Evolutionary conservation across 2,329 filamentous ascomycete species (phyloP).

Genomic region (Sarocladiaceae sp.): DNA sequence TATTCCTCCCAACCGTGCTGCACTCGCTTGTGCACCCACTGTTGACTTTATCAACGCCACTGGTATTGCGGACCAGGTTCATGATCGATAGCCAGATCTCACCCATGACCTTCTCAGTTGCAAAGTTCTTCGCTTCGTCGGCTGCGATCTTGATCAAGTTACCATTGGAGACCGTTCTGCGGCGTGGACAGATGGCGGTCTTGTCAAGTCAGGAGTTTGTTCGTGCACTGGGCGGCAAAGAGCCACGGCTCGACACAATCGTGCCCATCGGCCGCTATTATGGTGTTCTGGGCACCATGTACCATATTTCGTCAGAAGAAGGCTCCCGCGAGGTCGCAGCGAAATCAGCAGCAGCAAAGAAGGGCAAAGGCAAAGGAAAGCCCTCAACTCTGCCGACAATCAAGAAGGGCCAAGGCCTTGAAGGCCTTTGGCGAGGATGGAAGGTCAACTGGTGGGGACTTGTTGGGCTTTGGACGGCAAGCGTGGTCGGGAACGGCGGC

Average conservation of each 20-base stretch:
- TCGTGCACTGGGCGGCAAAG: slow-evolving; percentile 40
- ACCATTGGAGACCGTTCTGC: slow-evolving; percentile 85
- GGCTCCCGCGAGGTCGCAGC: slow-evolving; percentile 52
- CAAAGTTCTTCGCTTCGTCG: slow-evolving; percentile 76
- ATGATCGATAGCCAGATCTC: slow-evolving; percentile 77
- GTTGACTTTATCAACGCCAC: slow-evolving; percentile 75
- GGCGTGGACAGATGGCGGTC: slow-evolving; percentile 79
- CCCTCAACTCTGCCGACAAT: slow-evolving; percentile 27
- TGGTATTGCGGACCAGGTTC: slow-evolving; percentile 81
- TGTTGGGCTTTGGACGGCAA: slow-evolving; percentile 69
- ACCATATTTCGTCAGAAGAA: slow-evolving; percentile 79
- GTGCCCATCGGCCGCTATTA: slow-evolving; percentile 76
- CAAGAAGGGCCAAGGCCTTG: slow-evolving; percentile 61
- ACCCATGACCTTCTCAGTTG: slow-evolving; percentile 75
- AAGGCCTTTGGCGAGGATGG: slow-evolving; percentile 70
- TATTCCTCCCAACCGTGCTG: slow-evolving; percentile 80
- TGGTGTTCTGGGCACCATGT: slow-evolving; percentile 90
- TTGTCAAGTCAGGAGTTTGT: slow-evolving; percentile 52
- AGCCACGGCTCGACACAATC: slow-evolving; percentile 61
- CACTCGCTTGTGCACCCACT: slow-evolving; percentile 82
- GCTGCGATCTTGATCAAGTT: slow-evolving; percentile 81
- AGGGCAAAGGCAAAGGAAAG: slow-evolving; percentile 27
- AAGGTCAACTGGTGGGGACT: slow-evolving; percentile 75
- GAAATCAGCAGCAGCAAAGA: slow-evolving; percentile 25
- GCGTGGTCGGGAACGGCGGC: slow-evolving; percentile 56